Evolutionary conservation across 768 basidiomycete genomes (phyloP).

Genomic region (Paxillus involutus): DNA sequence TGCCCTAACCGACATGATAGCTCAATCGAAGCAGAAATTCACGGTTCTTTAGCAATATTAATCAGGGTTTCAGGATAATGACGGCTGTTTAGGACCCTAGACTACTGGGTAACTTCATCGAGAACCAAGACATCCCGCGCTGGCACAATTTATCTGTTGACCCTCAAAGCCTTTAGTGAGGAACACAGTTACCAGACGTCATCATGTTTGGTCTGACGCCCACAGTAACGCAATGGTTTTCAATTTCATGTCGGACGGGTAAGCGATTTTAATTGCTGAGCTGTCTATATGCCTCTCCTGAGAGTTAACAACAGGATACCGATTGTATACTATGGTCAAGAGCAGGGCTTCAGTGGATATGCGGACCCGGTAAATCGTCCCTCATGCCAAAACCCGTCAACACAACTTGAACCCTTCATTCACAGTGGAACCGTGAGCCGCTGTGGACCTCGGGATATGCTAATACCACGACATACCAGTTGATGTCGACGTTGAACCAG

Average conservation of each 20-base stretch:
- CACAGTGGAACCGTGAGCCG: slow-evolving; percentile 70
- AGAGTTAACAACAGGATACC: slow-evolving; percentile 49
- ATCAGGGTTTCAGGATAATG: background rate
- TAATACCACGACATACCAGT: slow-evolving; percentile 55
- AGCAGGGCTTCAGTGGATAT: slow-evolving; percentile 65
- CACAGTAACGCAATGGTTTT: slow-evolving; percentile 71
- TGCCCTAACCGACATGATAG: slow-evolving; percentile 51
- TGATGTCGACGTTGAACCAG: slow-evolving; percentile 61
- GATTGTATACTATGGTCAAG: slow-evolving; percentile 81
- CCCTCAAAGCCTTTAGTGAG: slow-evolving; percentile 67
- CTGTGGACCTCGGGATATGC: slow-evolving; percentile 70
- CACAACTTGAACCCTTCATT: slow-evolving; percentile 3
- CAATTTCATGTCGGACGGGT: slow-evolving; percentile 75
- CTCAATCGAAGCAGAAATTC: slow-evolving; percentile 54
- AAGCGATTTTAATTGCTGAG: background rate
- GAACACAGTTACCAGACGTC: background rate
- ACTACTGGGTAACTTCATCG: slow-evolving; percentile 72
- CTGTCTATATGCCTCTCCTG: background rate
- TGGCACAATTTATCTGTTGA: slow-evolving; percentile 75
- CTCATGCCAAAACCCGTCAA: background rate
- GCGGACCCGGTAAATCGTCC: slow-evolving; percentile 57
- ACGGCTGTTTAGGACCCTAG: slow-evolving; percentile 18
- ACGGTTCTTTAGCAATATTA: slow-evolving; percentile 29
- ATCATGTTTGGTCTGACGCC: slow-evolving; percentile 10
- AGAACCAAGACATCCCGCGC: slow-evolving; percentile 76